These are phyloP conservation scores for Actinomucor elegans DNA, from an alignment of 371 early-diverging fungal genomes.

Conservation along the genomic window DNA sequence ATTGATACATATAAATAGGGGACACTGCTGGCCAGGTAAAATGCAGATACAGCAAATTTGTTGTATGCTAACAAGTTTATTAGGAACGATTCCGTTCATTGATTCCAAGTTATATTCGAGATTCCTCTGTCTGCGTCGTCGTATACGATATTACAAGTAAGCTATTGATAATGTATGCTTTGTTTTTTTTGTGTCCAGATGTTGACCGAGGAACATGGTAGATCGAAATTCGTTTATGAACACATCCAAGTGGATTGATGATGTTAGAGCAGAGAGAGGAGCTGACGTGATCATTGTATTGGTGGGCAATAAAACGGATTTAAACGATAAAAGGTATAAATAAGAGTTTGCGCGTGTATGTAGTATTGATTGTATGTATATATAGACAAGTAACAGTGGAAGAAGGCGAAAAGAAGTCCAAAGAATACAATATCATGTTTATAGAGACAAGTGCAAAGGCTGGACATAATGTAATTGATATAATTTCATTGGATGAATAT, in stretches of 20 bases:
- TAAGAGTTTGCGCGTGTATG: too few species aligned
- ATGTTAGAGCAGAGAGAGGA: constrained; percentile 96
- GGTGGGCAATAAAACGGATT: constrained; percentile 99
- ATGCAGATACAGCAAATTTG: not conserved
- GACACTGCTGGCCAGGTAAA: constrained; percentile 99
- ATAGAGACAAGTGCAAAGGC: constrained; percentile 97
- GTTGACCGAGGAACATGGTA: too few species aligned
- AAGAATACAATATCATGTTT: constrained; percentile 93
- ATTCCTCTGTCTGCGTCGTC: constrained; percentile 98
- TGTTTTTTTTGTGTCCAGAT: not conserved
- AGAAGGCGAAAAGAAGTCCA: constrained; percentile 95
- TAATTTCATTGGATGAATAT: not conserved
- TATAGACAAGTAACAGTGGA: constrained; percentile 88
- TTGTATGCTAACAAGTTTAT: not conserved
- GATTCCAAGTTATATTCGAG: constrained; percentile 98
- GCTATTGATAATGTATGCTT: not conserved
- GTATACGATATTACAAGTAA: constrained; percentile 65
- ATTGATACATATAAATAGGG: too few species aligned
- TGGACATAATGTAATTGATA: constrained; percentile 75
- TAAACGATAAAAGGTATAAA: constrained; percentile 87
- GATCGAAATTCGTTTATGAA: constrained; percentile 92
- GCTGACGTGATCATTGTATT: constrained; percentile 96
- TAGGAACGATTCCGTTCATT: constrained; percentile 93
- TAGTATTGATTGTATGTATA: too few species aligned
- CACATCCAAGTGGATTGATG: constrained; percentile 98